Base-by-base conservation (phyloP, 73 alveolate species). In the Effrenium voratum region DNA sequence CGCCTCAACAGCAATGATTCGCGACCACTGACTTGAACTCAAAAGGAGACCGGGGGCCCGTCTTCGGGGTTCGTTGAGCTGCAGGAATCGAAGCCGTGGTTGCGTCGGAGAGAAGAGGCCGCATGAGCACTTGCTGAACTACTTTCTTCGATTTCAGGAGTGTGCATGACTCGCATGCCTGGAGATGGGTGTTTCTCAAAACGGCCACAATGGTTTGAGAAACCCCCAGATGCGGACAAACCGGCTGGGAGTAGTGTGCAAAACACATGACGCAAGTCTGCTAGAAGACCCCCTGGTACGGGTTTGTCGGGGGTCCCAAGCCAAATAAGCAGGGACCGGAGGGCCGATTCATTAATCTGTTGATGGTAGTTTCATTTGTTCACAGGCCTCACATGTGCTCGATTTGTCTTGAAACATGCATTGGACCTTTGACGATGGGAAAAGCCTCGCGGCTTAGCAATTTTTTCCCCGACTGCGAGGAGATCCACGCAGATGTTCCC, bases 21-120 rank as follows among this genome's bases (percentile, higher is more conserved):
- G 30, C 22, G 68, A 55, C 22, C 22, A 12, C 68, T 55, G 30
- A 15, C 12, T 55, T 55, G 68, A 55, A 1, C 28, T 57, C 72
- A 30, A 30, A 2, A 22, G 72, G 72, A 2, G 16, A 30, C 28
- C 0, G 72, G 28, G 1, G 3, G 16, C 28, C 36, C 49, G 13
- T 19, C n/a, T 34, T 72, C 60, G 40, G 57, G 40, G 19, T 41
- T 26, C 86, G 24, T 47, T 1, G 30, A 28, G 24, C 13, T 41
- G 81, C 50, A 88, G 95, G 95, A 63, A 60, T 26, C 85, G 95
- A 66, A 88, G 44, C 72, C 84, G 95, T 49, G 95, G 95, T 47
- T 88, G 95, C 70, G 81, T 88, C 84, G 95, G 95, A 40, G 75
- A 66, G 95, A 88, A 88, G 41, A 68, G 95, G 50, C 95, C 95